A percentile compares a stretch with the other conserved stretches of the same genome.
phyloP scores from a whole-genome alignment of 2,329 filamentous ascomycete genomes.

The Grosmannia serpens region DNA sequence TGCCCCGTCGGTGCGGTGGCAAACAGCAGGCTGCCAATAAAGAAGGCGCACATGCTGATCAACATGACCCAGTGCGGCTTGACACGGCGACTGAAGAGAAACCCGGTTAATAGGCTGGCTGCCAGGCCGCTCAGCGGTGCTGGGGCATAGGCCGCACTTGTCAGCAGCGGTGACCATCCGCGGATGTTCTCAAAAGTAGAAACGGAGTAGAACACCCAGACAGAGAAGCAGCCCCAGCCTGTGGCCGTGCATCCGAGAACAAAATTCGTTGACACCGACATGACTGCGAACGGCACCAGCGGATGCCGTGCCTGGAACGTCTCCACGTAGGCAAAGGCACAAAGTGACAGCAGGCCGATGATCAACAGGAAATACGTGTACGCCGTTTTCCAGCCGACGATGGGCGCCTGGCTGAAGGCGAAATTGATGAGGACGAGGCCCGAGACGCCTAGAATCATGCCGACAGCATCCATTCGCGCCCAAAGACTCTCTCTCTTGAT shows the following conservation, averaged over 20 bases:
- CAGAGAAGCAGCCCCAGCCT: slow-evolving; percentile 30
- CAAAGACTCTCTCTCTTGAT: slow-evolving; percentile 13
- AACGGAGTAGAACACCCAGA: slow-evolving; percentile 28
- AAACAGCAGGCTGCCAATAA: slow-evolving; percentile 28
- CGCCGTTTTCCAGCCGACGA: slow-evolving; percentile 37
- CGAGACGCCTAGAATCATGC: slow-evolving; percentile 28
- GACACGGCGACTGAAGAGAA: slow-evolving; percentile 25
- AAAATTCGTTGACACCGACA: slow-evolving; percentile 34
- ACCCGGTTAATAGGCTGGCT: slow-evolving; percentile 32
- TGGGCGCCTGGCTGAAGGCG: slow-evolving; percentile 45
- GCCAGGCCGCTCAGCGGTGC: slow-evolving; percentile 30
- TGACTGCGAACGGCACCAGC: slow-evolving; percentile 37
- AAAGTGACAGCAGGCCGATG: slow-evolving; percentile 29
- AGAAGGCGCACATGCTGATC: slow-evolving; percentile 31
- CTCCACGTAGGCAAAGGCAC: slow-evolving; percentile 39
- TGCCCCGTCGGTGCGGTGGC: slow-evolving; percentile 39
- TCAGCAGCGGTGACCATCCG: slow-evolving; percentile 29
- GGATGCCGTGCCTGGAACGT: slow-evolving; percentile 27
- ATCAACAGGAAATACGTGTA: slow-evolving; percentile 33
- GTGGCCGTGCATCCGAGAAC: slow-evolving; percentile 34
- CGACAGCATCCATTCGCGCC: slow-evolving; percentile 15
- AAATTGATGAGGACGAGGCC: slow-evolving; percentile 45
- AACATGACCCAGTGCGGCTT: slow-evolving; percentile 30
- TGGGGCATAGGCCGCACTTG: slow-evolving; percentile 32
- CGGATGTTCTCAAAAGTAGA: slow-evolving; percentile 23